Evolutionary conservation across 352 stramenopile genomes (phyloP), one percentile per base, ranked within the genome.

Genomic region (Globisporangium yorkense): DNA sequence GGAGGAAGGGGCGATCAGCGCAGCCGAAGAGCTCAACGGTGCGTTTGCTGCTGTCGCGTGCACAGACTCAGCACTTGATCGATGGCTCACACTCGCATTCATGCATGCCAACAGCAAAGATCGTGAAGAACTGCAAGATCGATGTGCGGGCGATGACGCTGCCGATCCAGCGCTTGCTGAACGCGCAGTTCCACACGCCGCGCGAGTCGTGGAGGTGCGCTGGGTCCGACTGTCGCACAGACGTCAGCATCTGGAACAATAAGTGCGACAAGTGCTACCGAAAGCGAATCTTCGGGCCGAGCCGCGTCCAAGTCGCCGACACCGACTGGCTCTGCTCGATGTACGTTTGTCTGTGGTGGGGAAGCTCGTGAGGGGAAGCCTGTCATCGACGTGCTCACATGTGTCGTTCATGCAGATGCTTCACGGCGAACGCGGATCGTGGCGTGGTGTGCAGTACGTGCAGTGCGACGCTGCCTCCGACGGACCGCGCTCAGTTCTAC

Each of bases 291-390:
- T 88, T 84, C 62, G 61, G 70, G 1, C 58, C 67, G 2, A 88
- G 74, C 56, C 70, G 72, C 48, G 68, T 75, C 13, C 73, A 68
- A 21, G 82, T 88, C 50, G 52, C 54, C 41, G 46, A 58, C 6
- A 63, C 67, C 16, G 79, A 75, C 35, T 90, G 80, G 80, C 62
- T 90, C n/a, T 90, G 80, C 55, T 83, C 74, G 10, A 70, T 90
- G 80, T 90, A 66, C 52, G 75, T 73, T 0, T 40, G 5, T 40
- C 6, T 47, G 31, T 44, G 31, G 8, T 35, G 31, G 31, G 31
- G 31, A 35, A 27, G 24, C 24, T 27, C 24, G 24, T 27, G 24
- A 27, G 24, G 24, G 24, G 24, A 27, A 27, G 1, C 24, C 24
- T 27, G 24, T 1, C 24, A 27, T 35, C 31, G 31, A 1, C 8